Conservation (phyloP, 768 basidiomycete genomes). For the Ramaria rubella region DNA sequence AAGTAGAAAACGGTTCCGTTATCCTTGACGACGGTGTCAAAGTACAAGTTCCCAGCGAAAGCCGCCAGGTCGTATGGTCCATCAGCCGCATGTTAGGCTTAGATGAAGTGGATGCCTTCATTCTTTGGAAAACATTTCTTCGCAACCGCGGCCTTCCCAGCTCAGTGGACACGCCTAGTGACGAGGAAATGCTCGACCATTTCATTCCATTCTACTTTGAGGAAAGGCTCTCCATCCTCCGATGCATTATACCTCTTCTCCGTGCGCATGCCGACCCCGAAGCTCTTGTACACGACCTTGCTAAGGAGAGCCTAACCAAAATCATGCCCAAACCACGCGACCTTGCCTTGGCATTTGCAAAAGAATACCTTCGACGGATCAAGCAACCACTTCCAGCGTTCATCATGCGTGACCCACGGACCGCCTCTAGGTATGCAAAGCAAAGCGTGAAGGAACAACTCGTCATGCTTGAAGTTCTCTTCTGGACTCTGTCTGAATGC, state of each 20-base stretch:
- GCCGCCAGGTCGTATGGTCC: conserved; percentile 63
- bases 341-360: conserved; percentile 57
- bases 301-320: conserved; percentile 46
- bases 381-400: conserved; percentile 41
- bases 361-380: conserved; percentile 53
- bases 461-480: conserved; percentile 76
- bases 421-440: conserved; percentile 63
- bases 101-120: conserved; percentile 73
- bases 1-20: conserved; percentile 60
- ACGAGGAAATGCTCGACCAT: conserved; percentile 55
- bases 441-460: conserved; percentile 75
- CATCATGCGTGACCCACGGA: conserved; percentile 44
- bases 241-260: conserved; percentile 68
- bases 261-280: conserved; percentile 56
- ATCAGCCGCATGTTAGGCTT: conserved; percentile 70
- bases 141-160: conserved; percentile 69
- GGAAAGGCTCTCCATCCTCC: conserved; percentile 66
- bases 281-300: conserved; percentile 48
- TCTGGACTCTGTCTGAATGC: conserved; percentile 82
- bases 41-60: conserved; percentile 56
- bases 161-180: conserved; percentile 38
- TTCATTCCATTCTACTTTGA: conserved; percentile 79
- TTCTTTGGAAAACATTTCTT: conserved; percentile 69
- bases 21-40: conserved; percentile 60
- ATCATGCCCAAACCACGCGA: conserved; percentile 57